A percentile compares a stretch with the other conserved stretches of the same genome.
phyloP scores from a whole-genome alignment of 805 yeast genomes.

The Pichia californica region DNA sequence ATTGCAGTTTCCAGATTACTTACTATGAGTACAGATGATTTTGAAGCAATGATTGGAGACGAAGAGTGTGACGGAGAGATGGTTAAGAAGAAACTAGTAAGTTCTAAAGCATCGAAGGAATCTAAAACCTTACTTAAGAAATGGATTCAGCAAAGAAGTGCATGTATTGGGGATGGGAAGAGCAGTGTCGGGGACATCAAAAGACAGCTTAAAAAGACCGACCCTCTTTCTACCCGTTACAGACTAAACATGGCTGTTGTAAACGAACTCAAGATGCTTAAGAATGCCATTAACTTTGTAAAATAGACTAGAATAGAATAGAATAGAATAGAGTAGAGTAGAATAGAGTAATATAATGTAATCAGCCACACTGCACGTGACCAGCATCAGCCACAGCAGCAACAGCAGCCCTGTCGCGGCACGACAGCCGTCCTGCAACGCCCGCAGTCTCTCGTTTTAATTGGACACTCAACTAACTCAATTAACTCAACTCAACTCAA shows the following conservation, averaged over 20 bases:
- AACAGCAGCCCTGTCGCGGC: too few species aligned
- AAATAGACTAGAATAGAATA: background rate
- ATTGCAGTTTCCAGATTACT: constrained; percentile 35
- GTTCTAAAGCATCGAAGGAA: constrained; percentile 3
- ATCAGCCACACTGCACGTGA: too few species aligned
- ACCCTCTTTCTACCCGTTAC: background rate
- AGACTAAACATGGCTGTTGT: constrained; percentile 7
- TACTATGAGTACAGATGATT: constrained; percentile 21
- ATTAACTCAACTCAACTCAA: too few species aligned
- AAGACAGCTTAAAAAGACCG: constrained; percentile 11
- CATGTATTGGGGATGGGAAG: constrained; percentile 3
- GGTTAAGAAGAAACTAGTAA: constrained; percentile 10
- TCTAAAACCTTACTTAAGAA: constrained; percentile 14
- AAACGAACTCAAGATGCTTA: constrained; percentile 15
- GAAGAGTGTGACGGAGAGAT: constrained; percentile 7
- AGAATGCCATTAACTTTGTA: constrained; percentile 11
- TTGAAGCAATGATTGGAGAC: constrained; percentile 10
- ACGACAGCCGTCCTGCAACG: too few species aligned
- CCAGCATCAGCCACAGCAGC: too few species aligned
- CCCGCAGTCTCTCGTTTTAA: too few species aligned
- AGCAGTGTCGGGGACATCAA: constrained; percentile 11
- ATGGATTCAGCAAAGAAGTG: constrained; percentile 16
- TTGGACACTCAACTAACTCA: too few species aligned
- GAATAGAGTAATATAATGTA: too few species aligned
- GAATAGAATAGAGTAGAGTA: too few species aligned